These are phyloP conservation scores for Akebia trifoliata DNA, from an alignment of 164 flowering plant genomes.

Conservation along the genomic window DNA sequence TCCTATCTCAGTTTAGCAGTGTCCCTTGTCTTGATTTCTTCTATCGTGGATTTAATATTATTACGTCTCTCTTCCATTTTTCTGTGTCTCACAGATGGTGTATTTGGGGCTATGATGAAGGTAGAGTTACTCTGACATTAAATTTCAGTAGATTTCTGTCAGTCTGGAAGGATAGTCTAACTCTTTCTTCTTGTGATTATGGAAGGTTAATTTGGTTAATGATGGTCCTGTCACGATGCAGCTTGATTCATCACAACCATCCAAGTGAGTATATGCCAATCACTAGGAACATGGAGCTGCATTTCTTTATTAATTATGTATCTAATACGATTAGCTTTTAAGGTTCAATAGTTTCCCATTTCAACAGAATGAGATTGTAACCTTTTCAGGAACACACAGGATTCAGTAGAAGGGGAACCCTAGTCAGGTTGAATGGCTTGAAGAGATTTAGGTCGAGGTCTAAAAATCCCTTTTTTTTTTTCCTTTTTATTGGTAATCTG, in stretches of 20 bases:
- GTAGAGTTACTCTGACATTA: conserved; percentile 25
- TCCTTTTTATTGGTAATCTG: too few relatives aligned
- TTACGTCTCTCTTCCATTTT: neutral
- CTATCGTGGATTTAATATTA: neutral
- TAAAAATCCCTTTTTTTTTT: too few relatives aligned
- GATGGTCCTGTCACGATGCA: conserved; percentile 99
- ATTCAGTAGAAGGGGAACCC: too few relatives aligned
- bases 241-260: conserved; percentile 65
- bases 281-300: too few relatives aligned
- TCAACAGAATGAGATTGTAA: too few relatives aligned
- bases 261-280: conserved; percentile 69
- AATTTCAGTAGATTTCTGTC: neutral
- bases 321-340: too few relatives aligned
- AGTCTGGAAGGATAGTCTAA: neutral
- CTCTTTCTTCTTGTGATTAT: neutral
- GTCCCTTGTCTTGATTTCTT: neutral
- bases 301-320: too few relatives aligned
- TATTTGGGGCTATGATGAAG: conserved; percentile 98
- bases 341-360: too few relatives aligned
- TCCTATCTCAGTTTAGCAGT: too few relatives aligned
- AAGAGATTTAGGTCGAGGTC: too few relatives aligned
- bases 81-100: conserved; percentile 53
- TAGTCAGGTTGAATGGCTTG: too few relatives aligned
- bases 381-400: too few relatives aligned
- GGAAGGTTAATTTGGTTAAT: conserved; percentile 78